phyloP scores from a whole-genome alignment of 257 asterid genomes.

The Agastache rugosa region DNA sequence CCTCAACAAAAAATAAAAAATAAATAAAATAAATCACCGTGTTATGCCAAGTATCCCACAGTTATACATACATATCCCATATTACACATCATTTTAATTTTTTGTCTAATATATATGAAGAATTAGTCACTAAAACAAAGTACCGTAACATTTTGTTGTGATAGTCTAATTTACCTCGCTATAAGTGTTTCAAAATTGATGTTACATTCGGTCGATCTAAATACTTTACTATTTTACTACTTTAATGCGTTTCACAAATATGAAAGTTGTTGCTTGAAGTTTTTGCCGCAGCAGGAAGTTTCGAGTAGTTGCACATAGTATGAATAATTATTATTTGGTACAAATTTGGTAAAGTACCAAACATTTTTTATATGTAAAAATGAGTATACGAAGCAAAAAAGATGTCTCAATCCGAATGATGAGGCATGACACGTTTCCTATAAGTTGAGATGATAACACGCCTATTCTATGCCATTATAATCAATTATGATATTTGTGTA shows the following conservation, averaged over 20 bases:
- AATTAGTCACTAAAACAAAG: too few species aligned
- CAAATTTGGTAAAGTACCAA: slow-evolving; percentile 38
- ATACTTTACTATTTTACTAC: neutral
- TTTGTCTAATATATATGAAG: too few species aligned
- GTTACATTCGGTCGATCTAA: neutral
- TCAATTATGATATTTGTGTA: slow-evolving; percentile 12
- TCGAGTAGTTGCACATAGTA: slow-evolving; percentile 14
- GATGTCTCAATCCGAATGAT: slow-evolving; percentile 38
- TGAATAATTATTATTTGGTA: slow-evolving; percentile 28
- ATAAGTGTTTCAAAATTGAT: too few species aligned
- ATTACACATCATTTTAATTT: too few species aligned
- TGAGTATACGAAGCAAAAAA: slow-evolving; percentile 20
- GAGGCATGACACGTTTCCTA: slow-evolving; percentile 36
- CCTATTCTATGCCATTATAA: slow-evolving; percentile 20
- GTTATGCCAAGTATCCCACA: too few species aligned
- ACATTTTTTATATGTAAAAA: neutral
- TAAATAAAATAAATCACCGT: too few species aligned
- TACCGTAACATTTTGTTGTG: too few species aligned
- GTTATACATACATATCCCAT: too few species aligned
- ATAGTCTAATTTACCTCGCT: too few species aligned
- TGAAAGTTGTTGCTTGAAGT: slow-evolving; percentile 31
- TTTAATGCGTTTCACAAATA: neutral
- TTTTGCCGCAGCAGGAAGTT: slow-evolving; percentile 20
- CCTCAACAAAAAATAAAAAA: too few species aligned
- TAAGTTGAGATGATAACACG: slow-evolving; percentile 34